Conservation (phyloP, 176 grass and related monocot genomes). For the Tillandsia fasciculata region DNA sequence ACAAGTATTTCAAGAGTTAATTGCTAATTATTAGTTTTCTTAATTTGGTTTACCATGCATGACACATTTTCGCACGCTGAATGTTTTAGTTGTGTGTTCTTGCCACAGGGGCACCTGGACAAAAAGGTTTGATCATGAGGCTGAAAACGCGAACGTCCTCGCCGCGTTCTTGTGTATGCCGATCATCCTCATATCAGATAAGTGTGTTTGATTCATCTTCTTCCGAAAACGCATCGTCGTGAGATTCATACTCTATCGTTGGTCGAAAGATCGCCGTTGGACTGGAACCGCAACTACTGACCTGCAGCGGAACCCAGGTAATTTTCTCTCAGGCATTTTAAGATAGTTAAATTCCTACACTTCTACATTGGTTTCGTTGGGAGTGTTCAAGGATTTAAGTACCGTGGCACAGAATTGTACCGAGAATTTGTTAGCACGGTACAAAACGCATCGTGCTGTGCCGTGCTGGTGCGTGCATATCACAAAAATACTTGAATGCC, state of each 20-base stretch:
- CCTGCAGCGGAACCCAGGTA: conserved; percentile 59
- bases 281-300: conserved; percentile 51
- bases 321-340: conserved; percentile 7
- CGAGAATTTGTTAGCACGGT: no score
- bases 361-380: no score
- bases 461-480: no score
- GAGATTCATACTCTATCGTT: conserved; percentile 53
- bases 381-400: no score
- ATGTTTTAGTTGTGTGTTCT: conserved; percentile 45
- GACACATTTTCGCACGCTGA: no score
- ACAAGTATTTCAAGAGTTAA: no score
- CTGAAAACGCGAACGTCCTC: conserved; percentile 55
- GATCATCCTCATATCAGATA: conserved; percentile 63
- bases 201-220: conserved; percentile 59
- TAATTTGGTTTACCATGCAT: no score
- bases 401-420: no score
- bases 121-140: conserved; percentile 41
- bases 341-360: no score
- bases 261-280: conserved; percentile 55
- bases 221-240: conserved; percentile 50
- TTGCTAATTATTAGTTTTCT: no score
- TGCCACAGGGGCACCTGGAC: conserved; percentile 57
- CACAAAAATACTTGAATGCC: no score
- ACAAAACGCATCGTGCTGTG: no score
- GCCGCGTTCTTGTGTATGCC: conserved; percentile 58